Evolutionary conservation across 306 rosid genomes (phyloP).

Genomic region (Benincasa hispida): DNA sequence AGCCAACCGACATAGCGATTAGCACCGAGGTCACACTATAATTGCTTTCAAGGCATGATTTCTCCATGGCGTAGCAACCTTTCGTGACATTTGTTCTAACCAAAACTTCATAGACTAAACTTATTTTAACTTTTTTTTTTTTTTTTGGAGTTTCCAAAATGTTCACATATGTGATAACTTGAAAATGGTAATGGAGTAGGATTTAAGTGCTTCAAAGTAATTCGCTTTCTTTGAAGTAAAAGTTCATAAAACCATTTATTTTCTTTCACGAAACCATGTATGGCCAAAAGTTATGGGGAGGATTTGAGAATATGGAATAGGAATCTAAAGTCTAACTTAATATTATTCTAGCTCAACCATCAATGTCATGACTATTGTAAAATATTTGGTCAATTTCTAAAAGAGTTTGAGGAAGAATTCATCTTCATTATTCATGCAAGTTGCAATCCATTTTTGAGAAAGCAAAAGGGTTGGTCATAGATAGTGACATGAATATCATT

Average conservation of each 20-base stretch:
- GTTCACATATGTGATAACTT: background rate
- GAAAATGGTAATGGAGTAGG: background rate
- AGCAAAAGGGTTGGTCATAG: constrained; percentile 5
- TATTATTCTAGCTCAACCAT: background rate
- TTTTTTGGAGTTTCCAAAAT: no score
- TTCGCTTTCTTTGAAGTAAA: background rate
- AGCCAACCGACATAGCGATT: no score
- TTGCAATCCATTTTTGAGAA: background rate
- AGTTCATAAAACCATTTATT: background rate
- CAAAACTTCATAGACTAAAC: no score
- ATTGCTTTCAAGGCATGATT: no score
- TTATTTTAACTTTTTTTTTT: no score
- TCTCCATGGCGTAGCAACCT: no score
- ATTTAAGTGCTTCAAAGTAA: background rate
- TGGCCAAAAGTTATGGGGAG: background rate
- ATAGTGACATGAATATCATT: background rate
- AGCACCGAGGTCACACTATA: no score
- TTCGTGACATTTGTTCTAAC: no score
- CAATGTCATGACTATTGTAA: background rate
- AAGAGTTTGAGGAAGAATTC: background rate
- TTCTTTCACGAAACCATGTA: background rate
- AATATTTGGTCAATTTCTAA: background rate
- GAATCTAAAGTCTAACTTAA: background rate
- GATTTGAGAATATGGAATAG: background rate
- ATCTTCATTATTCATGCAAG: background rate